A percentile compares a stretch with the other conserved stretches of the same genome.
Conservation (phyloP, 2,329 filamentous ascomycete species). For the Neonectria ditissima region DNA sequence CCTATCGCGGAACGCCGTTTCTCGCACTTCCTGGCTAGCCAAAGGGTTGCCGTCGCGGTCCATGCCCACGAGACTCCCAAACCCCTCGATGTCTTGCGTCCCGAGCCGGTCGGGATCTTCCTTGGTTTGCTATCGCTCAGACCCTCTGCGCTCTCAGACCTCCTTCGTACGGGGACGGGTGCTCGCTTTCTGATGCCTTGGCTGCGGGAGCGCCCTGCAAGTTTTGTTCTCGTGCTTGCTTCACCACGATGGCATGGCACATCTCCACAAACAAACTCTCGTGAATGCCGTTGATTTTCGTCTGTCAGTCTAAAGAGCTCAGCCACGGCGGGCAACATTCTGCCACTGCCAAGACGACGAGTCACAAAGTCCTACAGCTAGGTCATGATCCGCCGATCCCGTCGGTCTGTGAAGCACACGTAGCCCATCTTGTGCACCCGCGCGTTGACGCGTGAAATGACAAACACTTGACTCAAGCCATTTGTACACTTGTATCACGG, state of each 20-base stretch:
- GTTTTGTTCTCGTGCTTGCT: slow-evolving; percentile 5
- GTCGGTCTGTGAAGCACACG: slow-evolving; percentile 6
- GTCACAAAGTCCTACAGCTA: background rate
- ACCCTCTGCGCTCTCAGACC: background rate
- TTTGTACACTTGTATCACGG: slow-evolving; percentile 32
- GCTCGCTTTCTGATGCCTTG: background rate
- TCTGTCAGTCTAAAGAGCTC: slow-evolving; percentile 1
- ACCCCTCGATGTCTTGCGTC: slow-evolving; percentile 1
- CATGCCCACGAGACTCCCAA: slow-evolving; percentile 15
- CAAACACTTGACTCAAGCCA: slow-evolving; percentile 41
- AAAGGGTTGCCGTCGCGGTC: slow-evolving; percentile 8
- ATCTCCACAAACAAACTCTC: background rate
- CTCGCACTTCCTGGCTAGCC: background rate
- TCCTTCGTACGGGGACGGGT: background rate
- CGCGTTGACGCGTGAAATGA: slow-evolving; percentile 33
- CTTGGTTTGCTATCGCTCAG: background rate
- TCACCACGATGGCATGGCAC: background rate
- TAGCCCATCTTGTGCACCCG: slow-evolving; percentile 29
- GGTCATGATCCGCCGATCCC: slow-evolving; percentile 3
- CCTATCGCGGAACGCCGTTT: slow-evolving; percentile 3
- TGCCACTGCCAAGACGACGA: slow-evolving; percentile 9
- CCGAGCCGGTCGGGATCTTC: background rate
- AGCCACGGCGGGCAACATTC: slow-evolving; percentile 3
- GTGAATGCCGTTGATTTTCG: slow-evolving; percentile 16
- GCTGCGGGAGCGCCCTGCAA: background rate